Evolutionary conservation across 176 grass and related monocot genomes (phyloP), one percentile per base, ranked within the genome.

Genomic region (Poa annua): DNA sequence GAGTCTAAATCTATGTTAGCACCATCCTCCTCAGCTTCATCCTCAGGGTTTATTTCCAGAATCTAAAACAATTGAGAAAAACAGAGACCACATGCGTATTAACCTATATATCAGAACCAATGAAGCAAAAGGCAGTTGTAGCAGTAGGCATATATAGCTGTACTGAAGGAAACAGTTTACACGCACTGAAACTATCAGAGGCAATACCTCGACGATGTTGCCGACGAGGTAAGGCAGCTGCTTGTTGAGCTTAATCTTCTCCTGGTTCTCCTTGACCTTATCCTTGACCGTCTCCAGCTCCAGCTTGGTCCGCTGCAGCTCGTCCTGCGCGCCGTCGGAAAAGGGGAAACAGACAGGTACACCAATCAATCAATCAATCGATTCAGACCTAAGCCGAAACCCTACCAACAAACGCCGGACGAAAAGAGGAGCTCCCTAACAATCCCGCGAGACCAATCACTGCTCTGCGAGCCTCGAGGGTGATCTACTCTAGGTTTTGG

Each of bases 1-100:
- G 92, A 97, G 69, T 94, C 94, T 39, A 94, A 75, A 85, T 94
- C 94, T 66, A 97, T 89, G 76, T 97, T 97, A 61, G 94, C 92
- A 92, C 92, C 90, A 88, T 94, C 92, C 78, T 92, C 94, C 52
- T 94, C 88, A 56, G 90, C 92, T 78, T 94, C 94, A 76, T 97
- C 94, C 76, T 97, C 94, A 34, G 94, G 92, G 81, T 97, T 97
- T 85, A 97, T 97, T 52, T 97, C 94, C 80, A 97, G 80, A 71
- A 97, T 94, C 94, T 97, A n/a, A 53, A 47, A 57, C 8, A 81
- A 21, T 82, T 50, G 45, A 86, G 16, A 21, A 63, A 86, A 54
- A 11, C 17, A 81, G 9, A 60, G 75, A 71, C 74, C 70, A 41
- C 65, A 39, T 42, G 33, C 44, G 44, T 3, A 47, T 47, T 47